Evolutionary conservation across 805 yeast species (phyloP).

Genomic region (Starmerella kuoi): DNA sequence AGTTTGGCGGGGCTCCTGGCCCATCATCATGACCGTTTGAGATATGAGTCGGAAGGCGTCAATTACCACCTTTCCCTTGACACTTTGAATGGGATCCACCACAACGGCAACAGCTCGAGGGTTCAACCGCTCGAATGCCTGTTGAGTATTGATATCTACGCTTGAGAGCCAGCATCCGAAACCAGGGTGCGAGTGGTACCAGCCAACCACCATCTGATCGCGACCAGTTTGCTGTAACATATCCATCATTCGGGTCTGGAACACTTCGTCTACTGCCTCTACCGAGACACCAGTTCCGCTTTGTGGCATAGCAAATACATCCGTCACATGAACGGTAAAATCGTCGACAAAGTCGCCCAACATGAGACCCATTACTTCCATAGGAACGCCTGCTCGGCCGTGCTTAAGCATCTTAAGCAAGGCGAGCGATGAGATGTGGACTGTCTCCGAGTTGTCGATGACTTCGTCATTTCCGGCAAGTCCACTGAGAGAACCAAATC

Average conservation of each 20-base stretch:
- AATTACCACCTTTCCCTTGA: conserved; percentile 95
- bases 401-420: conserved; percentile 92
- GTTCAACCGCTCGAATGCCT: conserved; percentile 91
- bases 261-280: conserved; percentile 98
- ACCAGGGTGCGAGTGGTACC: conserved; percentile 99
- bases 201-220: conserved; percentile 97
- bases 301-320: conserved; percentile 99
- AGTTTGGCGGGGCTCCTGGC: conserved; percentile 95
- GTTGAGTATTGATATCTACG: conserved; percentile 96
- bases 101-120: conserved; percentile 97
- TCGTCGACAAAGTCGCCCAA: conserved; percentile 96
- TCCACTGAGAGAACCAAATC: conserved; percentile 26
- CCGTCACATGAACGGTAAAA: conserved; percentile 91
- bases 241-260: conserved; percentile 98
- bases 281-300: conserved; percentile 92
- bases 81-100: conserved; percentile 96
- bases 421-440: conserved; percentile 90
- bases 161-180: conserved; percentile 99
- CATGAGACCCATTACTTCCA: conserved; percentile 95
- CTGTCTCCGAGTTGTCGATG: conserved; percentile 91
- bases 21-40: conserved; percentile 78
- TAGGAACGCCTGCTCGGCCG: conserved; percentile 68
- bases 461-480: conserved; percentile 53
- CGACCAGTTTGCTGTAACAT: conserved; percentile 98
- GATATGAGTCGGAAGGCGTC: conserved; percentile 94